Evolutionary conservation across 2,329 filamentous ascomycete species (phyloP).

Genomic region (Grosmannia clavigera): DNA sequence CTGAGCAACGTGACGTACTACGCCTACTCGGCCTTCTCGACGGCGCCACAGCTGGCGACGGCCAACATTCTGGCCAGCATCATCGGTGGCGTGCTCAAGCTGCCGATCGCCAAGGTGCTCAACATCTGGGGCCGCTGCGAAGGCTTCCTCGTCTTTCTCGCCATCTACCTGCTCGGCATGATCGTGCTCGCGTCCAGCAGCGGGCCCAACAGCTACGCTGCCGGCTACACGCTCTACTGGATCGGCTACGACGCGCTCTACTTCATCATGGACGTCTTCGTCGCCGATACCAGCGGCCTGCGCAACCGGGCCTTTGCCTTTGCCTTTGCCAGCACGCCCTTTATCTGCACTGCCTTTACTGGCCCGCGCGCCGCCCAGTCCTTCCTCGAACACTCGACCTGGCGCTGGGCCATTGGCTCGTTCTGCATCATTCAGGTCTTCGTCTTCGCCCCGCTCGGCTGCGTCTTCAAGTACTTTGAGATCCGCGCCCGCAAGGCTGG

Average conservation of each 20-base stretch:
- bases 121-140: constrained; percentile 56
- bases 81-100: constrained; percentile 48
- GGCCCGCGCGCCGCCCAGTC: constrained; percentile 43
- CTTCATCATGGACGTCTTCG: constrained; percentile 42
- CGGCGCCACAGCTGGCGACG: constrained; percentile 42
- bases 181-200: constrained; percentile 55
- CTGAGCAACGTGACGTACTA: constrained; percentile 30
- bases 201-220: constrained; percentile 48
- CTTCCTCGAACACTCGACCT: constrained; percentile 40
- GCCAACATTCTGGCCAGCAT: constrained; percentile 41
- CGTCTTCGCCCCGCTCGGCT: constrained; percentile 43
- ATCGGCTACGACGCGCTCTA: constrained; percentile 37
- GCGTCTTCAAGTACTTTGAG: constrained; percentile 46
- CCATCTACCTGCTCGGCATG: constrained; percentile 37
- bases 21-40: constrained; percentile 35
- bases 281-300: constrained; percentile 54
- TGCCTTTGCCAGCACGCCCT: constrained; percentile 51
- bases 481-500: constrained; percentile 45
- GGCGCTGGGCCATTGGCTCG: constrained; percentile 56
- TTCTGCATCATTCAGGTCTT: constrained; percentile 52
- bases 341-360: constrained; percentile 54
- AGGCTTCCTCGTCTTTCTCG: constrained; percentile 42
- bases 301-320: constrained; percentile 54
- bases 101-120: constrained; percentile 54
- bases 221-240: constrained; percentile 53